Evolutionary conservation across 345 rosid genomes (phyloP).

Genomic region (Salix brachista): DNA sequence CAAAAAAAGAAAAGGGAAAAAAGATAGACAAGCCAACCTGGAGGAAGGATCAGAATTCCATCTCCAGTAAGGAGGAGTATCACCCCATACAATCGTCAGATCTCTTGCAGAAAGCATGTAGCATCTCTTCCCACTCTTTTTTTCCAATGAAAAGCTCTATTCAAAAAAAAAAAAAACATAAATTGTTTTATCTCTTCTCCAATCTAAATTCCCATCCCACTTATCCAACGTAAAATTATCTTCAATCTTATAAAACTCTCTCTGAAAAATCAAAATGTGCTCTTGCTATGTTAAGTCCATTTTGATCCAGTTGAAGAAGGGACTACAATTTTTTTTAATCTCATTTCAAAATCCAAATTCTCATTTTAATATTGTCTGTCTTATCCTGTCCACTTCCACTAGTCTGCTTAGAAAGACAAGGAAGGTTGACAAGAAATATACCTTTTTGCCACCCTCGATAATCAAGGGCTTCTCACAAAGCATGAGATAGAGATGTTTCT

Average conservation of each 20-base stretch:
- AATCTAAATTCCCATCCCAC: not conserved
- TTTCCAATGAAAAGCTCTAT: conserved; percentile 29
- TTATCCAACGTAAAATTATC: not conserved
- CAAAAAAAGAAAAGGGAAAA: not conserved
- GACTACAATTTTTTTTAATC: too few relatives aligned
- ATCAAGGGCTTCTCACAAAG: conserved; percentile 45
- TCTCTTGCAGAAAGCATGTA: conserved; percentile 33
- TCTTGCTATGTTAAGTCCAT: too few relatives aligned
- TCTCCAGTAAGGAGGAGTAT: conserved; percentile 18
- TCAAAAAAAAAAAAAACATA: not conserved
- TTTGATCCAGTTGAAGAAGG: too few relatives aligned
- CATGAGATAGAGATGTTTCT: conserved; percentile 42
- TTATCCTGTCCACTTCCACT: too few relatives aligned
- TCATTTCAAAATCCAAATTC: too few relatives aligned
- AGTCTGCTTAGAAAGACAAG: too few relatives aligned
- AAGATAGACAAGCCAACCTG: not conserved
- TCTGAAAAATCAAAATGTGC: too few relatives aligned
- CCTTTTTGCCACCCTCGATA: conserved; percentile 58
- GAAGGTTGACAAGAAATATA: conserved; percentile 1
- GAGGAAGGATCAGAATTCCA: conserved; percentile 10
- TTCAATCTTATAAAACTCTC: too few relatives aligned
- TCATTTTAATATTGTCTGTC: too few relatives aligned
- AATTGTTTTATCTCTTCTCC: too few relatives aligned
- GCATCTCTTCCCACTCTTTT: conserved; percentile 29
- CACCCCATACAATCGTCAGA: conserved; percentile 26